Percentiles rank a stretch among this genome's conserved stretches.
Evolutionary conservation across 2,329 filamentous ascomycete genomes (phyloP).

Genomic region (Penicillium carneum): DNA sequence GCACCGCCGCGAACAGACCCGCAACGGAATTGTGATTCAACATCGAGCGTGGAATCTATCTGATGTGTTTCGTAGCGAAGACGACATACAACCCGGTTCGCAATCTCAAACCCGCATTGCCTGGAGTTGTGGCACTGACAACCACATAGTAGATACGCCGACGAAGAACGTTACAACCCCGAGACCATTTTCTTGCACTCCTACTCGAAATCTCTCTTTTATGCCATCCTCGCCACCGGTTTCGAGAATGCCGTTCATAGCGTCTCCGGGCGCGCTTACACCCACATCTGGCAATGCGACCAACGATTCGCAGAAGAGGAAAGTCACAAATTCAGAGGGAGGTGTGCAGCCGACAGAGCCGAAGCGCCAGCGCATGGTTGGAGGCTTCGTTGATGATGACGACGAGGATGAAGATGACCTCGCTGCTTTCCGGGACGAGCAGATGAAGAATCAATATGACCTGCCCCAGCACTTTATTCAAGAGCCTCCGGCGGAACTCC

Average conservation of each 20-base stretch:
- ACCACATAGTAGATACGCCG: constrained; percentile 45
- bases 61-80: constrained; percentile 54
- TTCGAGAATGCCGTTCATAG: constrained; percentile 52
- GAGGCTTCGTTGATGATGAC: constrained; percentile 53
- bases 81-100: constrained; percentile 49
- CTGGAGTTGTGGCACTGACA: constrained; percentile 2
- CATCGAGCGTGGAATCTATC: constrained; percentile 53
- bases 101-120: not conserved
- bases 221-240: constrained; percentile 47
- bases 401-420: constrained; percentile 45
- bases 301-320: constrained; percentile 51
- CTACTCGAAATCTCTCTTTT: constrained; percentile 25
- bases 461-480: constrained; percentile 38
- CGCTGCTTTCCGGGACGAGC: constrained; percentile 40
- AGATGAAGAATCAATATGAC: constrained; percentile 42
- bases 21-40: constrained; percentile 52
- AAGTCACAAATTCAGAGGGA: constrained; percentile 40
- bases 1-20: constrained; percentile 44
- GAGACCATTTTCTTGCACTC: constrained; percentile 23
- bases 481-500: constrained; percentile 23
- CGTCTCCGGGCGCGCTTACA: constrained; percentile 48
- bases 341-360: constrained; percentile 40
- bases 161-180: constrained; percentile 39
- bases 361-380: constrained; percentile 53
- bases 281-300: constrained; percentile 48